A percentile compares a stretch with the other conserved stretches of the same genome.
Conservation (phyloP, 2,329 filamentous ascomycete species). For the Aureobasidium sp. region DNA sequence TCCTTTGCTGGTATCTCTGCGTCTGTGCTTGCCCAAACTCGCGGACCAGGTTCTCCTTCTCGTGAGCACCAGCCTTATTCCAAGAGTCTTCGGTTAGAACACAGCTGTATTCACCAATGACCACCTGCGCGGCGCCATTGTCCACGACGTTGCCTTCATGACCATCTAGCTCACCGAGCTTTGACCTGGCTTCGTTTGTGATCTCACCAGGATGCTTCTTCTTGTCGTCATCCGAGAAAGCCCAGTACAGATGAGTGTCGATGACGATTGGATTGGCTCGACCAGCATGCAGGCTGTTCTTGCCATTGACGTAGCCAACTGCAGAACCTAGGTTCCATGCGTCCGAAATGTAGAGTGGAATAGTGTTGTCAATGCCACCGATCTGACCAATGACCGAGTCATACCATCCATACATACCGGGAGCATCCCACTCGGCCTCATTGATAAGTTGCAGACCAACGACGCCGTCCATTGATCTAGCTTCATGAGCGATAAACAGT, state of each 20-base stretch:
- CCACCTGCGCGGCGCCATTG: conserved; percentile 42
- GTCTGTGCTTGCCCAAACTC: conserved; percentile 44
- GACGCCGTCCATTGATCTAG: conserved; percentile 37
- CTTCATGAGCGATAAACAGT: conserved; percentile 44
- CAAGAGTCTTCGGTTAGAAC: conserved; percentile 46
- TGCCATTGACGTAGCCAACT: conserved; percentile 37
- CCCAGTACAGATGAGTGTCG: conserved; percentile 54
- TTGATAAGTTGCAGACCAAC: conserved; percentile 52
- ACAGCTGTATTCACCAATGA: conserved; percentile 53
- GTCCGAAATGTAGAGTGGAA: conserved; percentile 52
- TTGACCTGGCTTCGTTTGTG: conserved; percentile 36
- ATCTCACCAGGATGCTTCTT: conserved; percentile 45
- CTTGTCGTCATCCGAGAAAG: conserved; percentile 47
- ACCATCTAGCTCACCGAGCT: conserved; percentile 39
- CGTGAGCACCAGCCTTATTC: conserved; percentile 28
- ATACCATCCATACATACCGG: conserved; percentile 51
- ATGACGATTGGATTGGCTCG: conserved; percentile 43
- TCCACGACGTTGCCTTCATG: conserved; percentile 42
- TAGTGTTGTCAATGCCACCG: conserved; percentile 38
- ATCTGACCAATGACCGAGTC: conserved; percentile 42
- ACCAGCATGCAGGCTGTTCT: conserved; percentile 28
- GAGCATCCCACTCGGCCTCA: conserved; percentile 44
- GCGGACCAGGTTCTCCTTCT: conserved; percentile 33
- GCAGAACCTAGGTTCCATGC: conserved; percentile 45
- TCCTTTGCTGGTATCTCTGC: conserved; percentile 39